Conservation (phyloP, 2,329 filamentous ascomycete species). For the Dendrostoma leiphaemia region DNA sequence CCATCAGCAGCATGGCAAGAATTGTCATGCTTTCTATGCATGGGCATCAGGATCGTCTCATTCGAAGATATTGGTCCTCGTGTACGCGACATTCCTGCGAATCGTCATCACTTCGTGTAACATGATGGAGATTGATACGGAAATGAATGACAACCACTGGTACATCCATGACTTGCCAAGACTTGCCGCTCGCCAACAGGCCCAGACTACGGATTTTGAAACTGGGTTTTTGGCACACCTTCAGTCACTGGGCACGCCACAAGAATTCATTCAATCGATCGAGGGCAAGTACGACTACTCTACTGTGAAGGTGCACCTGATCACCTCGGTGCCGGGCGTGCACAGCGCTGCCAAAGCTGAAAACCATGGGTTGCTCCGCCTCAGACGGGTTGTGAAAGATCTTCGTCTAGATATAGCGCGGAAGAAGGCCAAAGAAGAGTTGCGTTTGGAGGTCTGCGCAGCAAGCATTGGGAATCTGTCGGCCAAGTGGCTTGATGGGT, state of each 20-base stretch:
- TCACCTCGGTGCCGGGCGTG: constrained; percentile 24
- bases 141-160: constrained; percentile 26
- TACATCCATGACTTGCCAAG: constrained; percentile 27
- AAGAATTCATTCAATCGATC: constrained; percentile 22
- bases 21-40: constrained; percentile 24
- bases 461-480: constrained; percentile 23
- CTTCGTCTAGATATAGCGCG: constrained; percentile 15
- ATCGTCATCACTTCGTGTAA: constrained; percentile 27
- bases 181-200: neutral
- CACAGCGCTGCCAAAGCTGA: constrained; percentile 21
- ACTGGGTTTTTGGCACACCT: constrained; percentile 21
- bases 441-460: constrained; percentile 24
- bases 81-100: constrained; percentile 24
- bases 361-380: constrained; percentile 23
- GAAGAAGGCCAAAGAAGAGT: constrained; percentile 14
- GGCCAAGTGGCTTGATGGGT: constrained; percentile 23
- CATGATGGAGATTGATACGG: constrained; percentile 26
- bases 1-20: constrained; percentile 21
- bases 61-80: constrained; percentile 24
- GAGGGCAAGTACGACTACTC: constrained; percentile 24
- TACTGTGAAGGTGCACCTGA: constrained; percentile 22
- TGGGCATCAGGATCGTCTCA: constrained; percentile 23
- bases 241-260: constrained; percentile 20
- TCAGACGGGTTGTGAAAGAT: constrained; percentile 19
- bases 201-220: constrained; percentile 19